phyloP scores from a whole-genome alignment of 2,329 filamentous ascomycete genomes.

The Aureobasidium lini region DNA sequence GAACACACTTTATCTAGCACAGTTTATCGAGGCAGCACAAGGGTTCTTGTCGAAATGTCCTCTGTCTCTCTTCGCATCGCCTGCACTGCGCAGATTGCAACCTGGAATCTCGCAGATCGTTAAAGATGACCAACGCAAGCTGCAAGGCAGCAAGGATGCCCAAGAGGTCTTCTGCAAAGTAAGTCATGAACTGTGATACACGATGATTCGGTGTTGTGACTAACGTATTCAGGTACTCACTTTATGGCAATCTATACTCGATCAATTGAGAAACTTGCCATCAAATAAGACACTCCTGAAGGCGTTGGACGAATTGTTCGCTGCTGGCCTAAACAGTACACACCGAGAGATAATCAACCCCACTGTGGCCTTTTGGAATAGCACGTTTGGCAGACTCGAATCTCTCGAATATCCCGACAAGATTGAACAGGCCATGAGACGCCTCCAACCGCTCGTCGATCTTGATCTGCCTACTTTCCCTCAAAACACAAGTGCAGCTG shows the following conservation, averaged over 20 bases:
- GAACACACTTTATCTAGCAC: slow-evolving; percentile 36
- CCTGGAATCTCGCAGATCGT: slow-evolving; percentile 57
- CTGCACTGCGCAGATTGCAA: slow-evolving; percentile 54
- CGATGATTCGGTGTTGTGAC: neutral
- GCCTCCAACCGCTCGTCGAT: slow-evolving; percentile 49
- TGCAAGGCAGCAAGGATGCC: slow-evolving; percentile 20
- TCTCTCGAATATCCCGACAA: slow-evolving; percentile 56
- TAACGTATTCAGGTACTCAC: slow-evolving; percentile 24
- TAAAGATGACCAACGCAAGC: slow-evolving; percentile 41
- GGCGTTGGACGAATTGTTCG: slow-evolving; percentile 44
- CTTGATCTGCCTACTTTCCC: slow-evolving; percentile 44
- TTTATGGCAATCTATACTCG: slow-evolving; percentile 41
- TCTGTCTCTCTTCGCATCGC: slow-evolving; percentile 43
- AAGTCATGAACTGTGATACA: neutral
- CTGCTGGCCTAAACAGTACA: slow-evolving; percentile 46
- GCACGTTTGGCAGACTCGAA: slow-evolving; percentile 54
- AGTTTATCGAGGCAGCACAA: slow-evolving; percentile 14
- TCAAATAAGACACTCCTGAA: slow-evolving; percentile 47
- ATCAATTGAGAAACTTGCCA: slow-evolving; percentile 48
- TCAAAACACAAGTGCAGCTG: slow-evolving; percentile 28
- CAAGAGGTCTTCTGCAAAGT: slow-evolving; percentile 1
- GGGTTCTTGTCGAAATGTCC: slow-evolving; percentile 33
- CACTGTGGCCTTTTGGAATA: slow-evolving; percentile 61
- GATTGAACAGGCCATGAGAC: slow-evolving; percentile 56
- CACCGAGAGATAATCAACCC: slow-evolving; percentile 43